These are phyloP conservation scores for Themeda triandra DNA, from an alignment of 176 grass and related monocot genomes.

Conservation along the genomic window DNA sequence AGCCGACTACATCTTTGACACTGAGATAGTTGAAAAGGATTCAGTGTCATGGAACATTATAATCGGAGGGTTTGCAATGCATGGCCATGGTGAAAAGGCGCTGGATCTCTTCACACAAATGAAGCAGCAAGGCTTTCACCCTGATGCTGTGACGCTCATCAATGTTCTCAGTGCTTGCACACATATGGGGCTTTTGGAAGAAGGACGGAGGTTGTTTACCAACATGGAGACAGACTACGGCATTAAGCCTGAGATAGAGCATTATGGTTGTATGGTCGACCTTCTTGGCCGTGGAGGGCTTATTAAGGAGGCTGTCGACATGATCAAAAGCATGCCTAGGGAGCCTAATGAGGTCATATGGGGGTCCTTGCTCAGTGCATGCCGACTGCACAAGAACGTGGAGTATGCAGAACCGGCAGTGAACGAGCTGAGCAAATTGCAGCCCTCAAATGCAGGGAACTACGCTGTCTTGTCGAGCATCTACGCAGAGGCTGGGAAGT, in stretches of 20 bases:
- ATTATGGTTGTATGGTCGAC: constrained; percentile 77
- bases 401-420: constrained; percentile 64
- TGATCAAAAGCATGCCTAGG: constrained; percentile 59
- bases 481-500: constrained; percentile 59
- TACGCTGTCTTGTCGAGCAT: constrained; percentile 80
- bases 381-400: constrained; percentile 70
- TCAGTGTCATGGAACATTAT: constrained; percentile 77
- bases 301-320: constrained; percentile 51
- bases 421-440: constrained; percentile 54
- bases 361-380: constrained; percentile 75
- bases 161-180: constrained; percentile 65
- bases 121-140: constrained; percentile 52
- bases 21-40: constrained; percentile 51
- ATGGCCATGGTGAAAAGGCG: constrained; percentile 57
- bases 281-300: constrained; percentile 68
- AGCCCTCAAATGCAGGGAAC: constrained; percentile 63
- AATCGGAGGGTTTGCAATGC: constrained; percentile 76
- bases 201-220: constrained; percentile 37
- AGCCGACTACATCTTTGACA: constrained; percentile 63
- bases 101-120: constrained; percentile 61
- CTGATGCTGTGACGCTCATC: constrained; percentile 65
- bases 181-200: constrained; percentile 62
- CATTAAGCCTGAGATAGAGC: constrained; percentile 62
- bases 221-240: constrained; percentile 63
- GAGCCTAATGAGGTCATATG: constrained; percentile 70